Evolutionary conservation across 352 stramenopile genomes (phyloP).

Genomic region (Phytophthora chlamydospora): DNA sequence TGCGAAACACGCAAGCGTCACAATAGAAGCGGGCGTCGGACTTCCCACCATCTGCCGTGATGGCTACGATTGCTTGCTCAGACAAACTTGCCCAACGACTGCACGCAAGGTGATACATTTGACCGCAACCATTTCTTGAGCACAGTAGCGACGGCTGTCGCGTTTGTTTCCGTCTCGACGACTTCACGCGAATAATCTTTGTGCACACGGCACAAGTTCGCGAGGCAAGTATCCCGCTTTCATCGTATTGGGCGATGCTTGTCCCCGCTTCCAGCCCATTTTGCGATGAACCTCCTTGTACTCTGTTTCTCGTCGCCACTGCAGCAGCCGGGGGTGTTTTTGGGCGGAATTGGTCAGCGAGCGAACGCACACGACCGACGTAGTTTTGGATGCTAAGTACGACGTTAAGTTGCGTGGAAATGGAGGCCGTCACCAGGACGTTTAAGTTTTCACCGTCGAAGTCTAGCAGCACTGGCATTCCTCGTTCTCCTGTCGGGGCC

Average conservation of each 20-base stretch:
- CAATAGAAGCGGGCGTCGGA: slow-evolving; percentile 50
- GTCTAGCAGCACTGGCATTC: slow-evolving; percentile 51
- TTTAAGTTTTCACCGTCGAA: slow-evolving; percentile 67
- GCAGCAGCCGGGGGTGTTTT: slow-evolving; percentile 28
- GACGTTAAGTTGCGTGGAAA: slow-evolving; percentile 49
- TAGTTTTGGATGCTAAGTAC: slow-evolving; percentile 73
- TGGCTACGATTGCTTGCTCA: slow-evolving; percentile 20
- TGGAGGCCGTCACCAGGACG: slow-evolving; percentile 55
- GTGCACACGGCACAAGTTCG: slow-evolving; percentile 58
- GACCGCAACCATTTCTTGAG: slow-evolving; percentile 51
- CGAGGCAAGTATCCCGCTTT: slow-evolving; percentile 52
- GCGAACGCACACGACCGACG: slow-evolving; percentile 37
- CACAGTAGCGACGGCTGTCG: slow-evolving; percentile 47
- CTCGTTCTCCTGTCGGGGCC: slow-evolving; percentile 51
- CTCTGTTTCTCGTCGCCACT: slow-evolving; percentile 6
- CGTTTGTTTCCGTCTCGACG: slow-evolving; percentile 14
- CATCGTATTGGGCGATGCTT: slow-evolving; percentile 62
- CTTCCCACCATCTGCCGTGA: slow-evolving; percentile 13
- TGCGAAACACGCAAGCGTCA: slow-evolving; percentile 39
- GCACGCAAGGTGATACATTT: slow-evolving; percentile 70
- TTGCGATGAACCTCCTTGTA: background rate
- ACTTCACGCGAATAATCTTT: slow-evolving; percentile 54
- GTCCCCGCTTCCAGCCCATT: slow-evolving; percentile 18
- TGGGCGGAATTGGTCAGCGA: slow-evolving; percentile 54
- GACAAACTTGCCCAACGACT: slow-evolving; percentile 63